Base-by-base conservation (phyloP, 73 alveolate genomes). In the Loxodes magnus region DNA sequence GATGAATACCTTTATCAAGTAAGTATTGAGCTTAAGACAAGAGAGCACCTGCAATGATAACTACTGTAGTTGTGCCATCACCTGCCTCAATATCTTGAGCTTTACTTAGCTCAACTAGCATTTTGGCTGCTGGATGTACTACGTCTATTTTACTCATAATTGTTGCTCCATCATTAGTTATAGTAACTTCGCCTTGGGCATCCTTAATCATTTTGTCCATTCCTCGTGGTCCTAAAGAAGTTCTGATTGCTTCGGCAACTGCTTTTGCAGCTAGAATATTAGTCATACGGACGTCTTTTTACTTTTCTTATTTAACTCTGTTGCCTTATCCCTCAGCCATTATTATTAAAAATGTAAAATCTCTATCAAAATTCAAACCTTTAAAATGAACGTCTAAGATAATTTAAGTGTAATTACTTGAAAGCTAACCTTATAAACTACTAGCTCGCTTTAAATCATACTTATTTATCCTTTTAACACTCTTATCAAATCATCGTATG, bases 51-150 rank as follows among this genome's bases (percentile, higher is more conserved):
- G 99, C 99, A 27, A 93, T 74, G 51, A 95, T 98, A 60, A 95
- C 99, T 14, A 95, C 99, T 6, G 98, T 67, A 29, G 99, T 95
- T 50, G 99, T 95, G 36, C 99, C 99, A 56, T 95, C 99, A 16
- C 99, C 99, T 7, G 99, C 99, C 43, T 94, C 99, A 30, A 92
- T 90, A 54, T 95, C 99, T 84, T 95, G 97, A 22, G 99, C 96
- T 71, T 93, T 89, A 56, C 99, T 90, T 67, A 95, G 90, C 75
- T 95, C 99, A 17, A 94, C 99, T 39, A 95, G 81, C 98, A 93
- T 95, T 71, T 92, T 95, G 34, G 99, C 99, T 17, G 99, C 90
- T 2, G 99, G 99, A 59, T 95, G 99, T 71, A 90, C 87, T 53
- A 95, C 92, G 66, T 90, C 94, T 96, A 95, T 73, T 68, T 92